Evolutionary conservation across 148 eudicot genomes (phyloP).

Genomic region (Camellia japonica): DNA sequence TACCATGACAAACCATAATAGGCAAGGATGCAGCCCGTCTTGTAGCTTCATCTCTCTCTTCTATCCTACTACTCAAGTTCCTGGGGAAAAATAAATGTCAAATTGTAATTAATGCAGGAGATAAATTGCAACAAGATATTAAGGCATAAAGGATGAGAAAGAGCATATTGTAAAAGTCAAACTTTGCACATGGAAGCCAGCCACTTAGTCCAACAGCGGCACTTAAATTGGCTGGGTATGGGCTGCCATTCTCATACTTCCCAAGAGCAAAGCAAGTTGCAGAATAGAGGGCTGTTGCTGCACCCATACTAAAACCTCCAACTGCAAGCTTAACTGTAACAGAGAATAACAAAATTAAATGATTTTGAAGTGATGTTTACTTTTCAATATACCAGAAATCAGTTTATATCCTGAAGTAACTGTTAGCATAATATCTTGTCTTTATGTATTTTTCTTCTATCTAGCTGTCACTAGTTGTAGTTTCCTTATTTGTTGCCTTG

Average conservation of each 20-base stretch:
- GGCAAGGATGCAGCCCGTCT: conserved; percentile 79
- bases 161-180: conserved; percentile 24
- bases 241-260: conserved; percentile 60
- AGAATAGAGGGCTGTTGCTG: conserved; percentile 80
- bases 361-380: background rate
- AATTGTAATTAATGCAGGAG: conserved; percentile 4
- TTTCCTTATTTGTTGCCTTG: too few species aligned
- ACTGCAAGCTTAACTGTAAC: conserved; percentile 80
- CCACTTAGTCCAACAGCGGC: conserved; percentile 94
- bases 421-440: too few species aligned
- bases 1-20: conserved; percentile 84
- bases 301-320: conserved; percentile 99
- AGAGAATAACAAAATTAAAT: conserved; percentile 1
- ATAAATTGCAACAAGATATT: background rate
- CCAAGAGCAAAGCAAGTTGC: conserved; percentile 63
- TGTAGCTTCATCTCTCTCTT: conserved; percentile 53
- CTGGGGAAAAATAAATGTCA: conserved; percentile 30
- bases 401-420: background rate
- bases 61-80: conserved; percentile 48
- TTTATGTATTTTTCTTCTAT: too few species aligned
- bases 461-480: too few species aligned
- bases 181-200: conserved; percentile 95
- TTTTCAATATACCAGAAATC: background rate
- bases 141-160: background rate
- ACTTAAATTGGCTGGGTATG: conserved; percentile 54